phyloP scores from a whole-genome alignment of 495 filamentous ascomycete genomes.

The Hypoxylon rickii region DNA sequence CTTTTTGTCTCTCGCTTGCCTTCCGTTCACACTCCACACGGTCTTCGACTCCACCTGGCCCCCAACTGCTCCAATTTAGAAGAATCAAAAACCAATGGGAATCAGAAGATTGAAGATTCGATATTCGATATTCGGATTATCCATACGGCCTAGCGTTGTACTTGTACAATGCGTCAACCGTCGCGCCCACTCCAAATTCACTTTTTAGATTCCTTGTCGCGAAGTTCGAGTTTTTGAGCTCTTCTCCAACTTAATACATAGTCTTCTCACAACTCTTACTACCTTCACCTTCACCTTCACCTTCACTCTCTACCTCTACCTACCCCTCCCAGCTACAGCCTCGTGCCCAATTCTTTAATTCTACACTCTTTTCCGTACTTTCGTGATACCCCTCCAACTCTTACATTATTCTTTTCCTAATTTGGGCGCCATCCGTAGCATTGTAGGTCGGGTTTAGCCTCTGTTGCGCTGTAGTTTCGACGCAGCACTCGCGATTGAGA shows the following conservation, averaged over 20 bases:
- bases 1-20: too few species aligned
- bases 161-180: conserved; percentile 30
- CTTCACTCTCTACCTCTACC: conserved; percentile 1
- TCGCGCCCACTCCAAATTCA: conserved; percentile 32
- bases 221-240: conserved; percentile 18
- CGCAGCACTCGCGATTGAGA: too few species aligned
- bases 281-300: neutral
- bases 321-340: conserved; percentile 10
- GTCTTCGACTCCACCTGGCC: too few species aligned
- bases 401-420: neutral
- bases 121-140: conserved; percentile 21
- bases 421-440: neutral
- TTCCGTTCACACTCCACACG: too few species aligned
- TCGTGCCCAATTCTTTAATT: conserved; percentile 21
- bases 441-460: neutral
- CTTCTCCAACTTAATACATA: neutral
- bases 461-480: too few species aligned
- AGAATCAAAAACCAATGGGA: too few species aligned
- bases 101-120: too few species aligned
- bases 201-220: conserved; percentile 9
- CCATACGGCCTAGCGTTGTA: conserved; percentile 41
- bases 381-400: conserved; percentile 37
- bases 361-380: conserved; percentile 22
- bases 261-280: too few species aligned
- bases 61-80: too few species aligned